phyloP scores from a whole-genome alignment of 1,139 yeast genomes.

The Hanseniaspora gamundiae region DNA sequence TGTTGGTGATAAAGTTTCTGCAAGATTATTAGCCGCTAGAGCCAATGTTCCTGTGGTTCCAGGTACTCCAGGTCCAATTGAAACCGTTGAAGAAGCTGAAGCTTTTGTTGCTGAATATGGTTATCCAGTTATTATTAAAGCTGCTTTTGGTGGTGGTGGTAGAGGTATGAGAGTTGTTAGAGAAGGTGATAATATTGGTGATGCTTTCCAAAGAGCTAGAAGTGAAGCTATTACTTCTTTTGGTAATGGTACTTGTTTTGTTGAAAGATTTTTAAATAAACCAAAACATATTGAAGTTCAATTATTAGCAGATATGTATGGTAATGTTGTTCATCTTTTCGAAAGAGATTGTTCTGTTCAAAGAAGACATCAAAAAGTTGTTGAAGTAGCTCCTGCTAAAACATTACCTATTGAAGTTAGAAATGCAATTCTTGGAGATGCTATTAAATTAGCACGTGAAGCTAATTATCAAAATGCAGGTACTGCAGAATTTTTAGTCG shows the following conservation, averaged over 20 bases:
- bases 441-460: constrained; percentile 77
- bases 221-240: constrained; percentile 91
- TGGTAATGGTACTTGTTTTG: constrained; percentile 97
- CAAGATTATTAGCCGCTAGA: constrained; percentile 71
- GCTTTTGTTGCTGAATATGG: constrained; percentile 76
- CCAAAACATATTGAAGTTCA: constrained; percentile 99
- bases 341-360: constrained; percentile 99
- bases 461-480: constrained; percentile 96
- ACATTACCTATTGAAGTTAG: constrained; percentile 72
- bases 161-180: constrained; percentile 99
- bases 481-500: constrained; percentile 96
- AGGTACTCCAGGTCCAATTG: constrained; percentile 97
- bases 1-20: constrained; percentile 97
- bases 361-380: constrained; percentile 98
- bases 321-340: constrained; percentile 88
- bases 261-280: constrained; percentile 85
- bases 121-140: constrained; percentile 92
- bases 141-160: constrained; percentile 99
- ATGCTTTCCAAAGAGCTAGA: constrained; percentile 88
- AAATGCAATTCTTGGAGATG: constrained; percentile 86
- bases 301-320: constrained; percentile 84
- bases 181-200: constrained; percentile 87
- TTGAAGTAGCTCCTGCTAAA: constrained; percentile 98
- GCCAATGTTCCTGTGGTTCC: constrained; percentile 92
- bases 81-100: constrained; percentile 61